A percentile compares a stretch with the other conserved stretches of the same genome.
Conservation (phyloP, 1,284 basidiomycete genomes). For the Tremellales sp. region DNA sequence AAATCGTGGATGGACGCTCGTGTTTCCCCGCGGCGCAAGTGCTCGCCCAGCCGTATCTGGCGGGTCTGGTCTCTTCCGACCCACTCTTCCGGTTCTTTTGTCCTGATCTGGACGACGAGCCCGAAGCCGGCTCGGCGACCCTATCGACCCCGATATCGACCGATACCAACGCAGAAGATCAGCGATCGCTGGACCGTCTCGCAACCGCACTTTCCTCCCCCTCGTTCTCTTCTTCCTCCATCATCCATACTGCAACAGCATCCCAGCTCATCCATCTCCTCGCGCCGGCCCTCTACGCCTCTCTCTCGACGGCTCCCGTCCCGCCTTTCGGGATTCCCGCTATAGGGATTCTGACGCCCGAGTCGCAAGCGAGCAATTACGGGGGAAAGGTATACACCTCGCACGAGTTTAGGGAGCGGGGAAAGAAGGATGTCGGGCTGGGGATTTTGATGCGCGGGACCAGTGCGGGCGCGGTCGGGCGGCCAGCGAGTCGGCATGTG, state of each 20-base stretch:
- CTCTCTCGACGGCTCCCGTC: constrained; percentile 12
- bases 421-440: too few species aligned
- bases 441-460: too few species aligned
- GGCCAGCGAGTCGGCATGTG: too few species aligned
- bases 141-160: not conserved
- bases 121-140: not conserved
- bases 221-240: not conserved
- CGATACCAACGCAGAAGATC: constrained; percentile 1
- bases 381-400: constrained; percentile 28
- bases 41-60: constrained; percentile 14
- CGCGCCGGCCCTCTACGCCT: constrained; percentile 13
- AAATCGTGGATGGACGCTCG: constrained; percentile 6
- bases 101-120: not conserved
- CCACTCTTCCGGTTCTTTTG: constrained; percentile 6
- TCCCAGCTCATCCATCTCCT: constrained; percentile 17
- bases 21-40: not conserved
- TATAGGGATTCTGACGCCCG: constrained; percentile 4
- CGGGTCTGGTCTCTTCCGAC: constrained; percentile 6
- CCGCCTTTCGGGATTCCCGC: constrained; percentile 23
- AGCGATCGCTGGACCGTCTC: constrained; percentile 5
- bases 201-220: not conserved
- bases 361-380: constrained; percentile 20
- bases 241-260: constrained; percentile 12
- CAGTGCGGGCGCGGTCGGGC: too few species aligned
- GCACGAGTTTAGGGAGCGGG: constrained; percentile 24